Percentiles rank a stretch among this genome's conserved stretches.
phyloP scores from a whole-genome alignment of 345 rosid genomes.

The Murraya koenigii region DNA sequence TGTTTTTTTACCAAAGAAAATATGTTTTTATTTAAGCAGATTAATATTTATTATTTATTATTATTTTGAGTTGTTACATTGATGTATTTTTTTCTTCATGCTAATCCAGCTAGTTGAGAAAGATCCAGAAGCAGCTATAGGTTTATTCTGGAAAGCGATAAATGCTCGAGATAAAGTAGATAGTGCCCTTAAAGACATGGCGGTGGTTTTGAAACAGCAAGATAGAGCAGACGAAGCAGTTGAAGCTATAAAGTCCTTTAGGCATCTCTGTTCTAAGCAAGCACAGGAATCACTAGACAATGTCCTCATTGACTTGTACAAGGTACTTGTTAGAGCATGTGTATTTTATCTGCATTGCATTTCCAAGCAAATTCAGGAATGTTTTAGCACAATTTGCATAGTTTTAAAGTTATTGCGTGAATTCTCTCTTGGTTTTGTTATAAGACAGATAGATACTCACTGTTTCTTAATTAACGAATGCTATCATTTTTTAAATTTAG shows the following conservation, averaged over 20 bases:
- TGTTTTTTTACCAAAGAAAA: background rate
- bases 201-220: conserved; percentile 73
- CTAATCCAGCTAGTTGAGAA: conserved; percentile 53
- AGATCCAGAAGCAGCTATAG: conserved; percentile 71
- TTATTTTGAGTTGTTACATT: background rate
- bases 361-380: background rate
- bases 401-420: background rate
- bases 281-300: conserved; percentile 95
- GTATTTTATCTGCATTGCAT: background rate
- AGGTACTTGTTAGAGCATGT: conserved; percentile 42
- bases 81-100: background rate
- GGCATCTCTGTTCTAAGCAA: conserved; percentile 73
- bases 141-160: conserved; percentile 82
- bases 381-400: background rate
- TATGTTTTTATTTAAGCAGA: background rate
- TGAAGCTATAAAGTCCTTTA: conserved; percentile 69
- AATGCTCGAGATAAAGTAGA: conserved; percentile 81
- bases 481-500: background rate
- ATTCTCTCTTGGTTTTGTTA: background rate
- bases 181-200: conserved; percentile 97
- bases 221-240: conserved; percentile 83
- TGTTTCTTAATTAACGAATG: background rate
- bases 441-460: background rate
- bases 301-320: conserved; percentile 87
- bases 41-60: no score